Conservation (phyloP, 768 basidiomycete genomes). For the Daedaleopsis sinensis region DNA sequence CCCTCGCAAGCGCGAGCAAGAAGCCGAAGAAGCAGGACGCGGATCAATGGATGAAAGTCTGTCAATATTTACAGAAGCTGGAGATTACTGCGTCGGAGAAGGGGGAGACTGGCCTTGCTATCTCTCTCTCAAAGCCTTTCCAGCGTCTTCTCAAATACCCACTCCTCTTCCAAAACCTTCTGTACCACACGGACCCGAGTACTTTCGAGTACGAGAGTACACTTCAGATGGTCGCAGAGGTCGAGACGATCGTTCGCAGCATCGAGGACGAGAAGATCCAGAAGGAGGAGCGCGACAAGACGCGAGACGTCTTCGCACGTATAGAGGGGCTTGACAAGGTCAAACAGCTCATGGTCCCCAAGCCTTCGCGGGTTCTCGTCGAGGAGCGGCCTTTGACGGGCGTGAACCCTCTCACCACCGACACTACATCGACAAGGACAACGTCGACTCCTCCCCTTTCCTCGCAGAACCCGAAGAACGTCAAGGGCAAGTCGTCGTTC, state of each 20-base stretch:
- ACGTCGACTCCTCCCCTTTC: constrained; percentile 36
- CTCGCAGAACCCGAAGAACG: constrained; percentile 49
- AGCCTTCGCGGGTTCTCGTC: constrained; percentile 84
- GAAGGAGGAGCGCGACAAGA: constrained; percentile 94
- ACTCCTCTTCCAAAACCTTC: constrained; percentile 93
- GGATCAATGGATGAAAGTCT: constrained; percentile 77
- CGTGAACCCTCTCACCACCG: constrained; percentile 19
- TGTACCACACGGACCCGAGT: constrained; percentile 96
- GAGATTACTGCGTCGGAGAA: constrained; percentile 82
- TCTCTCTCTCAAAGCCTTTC: constrained; percentile 96
- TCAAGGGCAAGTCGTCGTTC: constrained; percentile 85
- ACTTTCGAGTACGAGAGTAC: constrained; percentile 98
- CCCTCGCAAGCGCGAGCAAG: constrained; percentile 61
- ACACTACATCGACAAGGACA: constrained; percentile 11
- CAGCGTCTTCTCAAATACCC: constrained; percentile 97
- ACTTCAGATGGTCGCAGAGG: constrained; percentile 94
- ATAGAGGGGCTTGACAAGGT: constrained; percentile 97
- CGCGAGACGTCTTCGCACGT: constrained; percentile 91
- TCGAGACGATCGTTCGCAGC: constrained; percentile 93
- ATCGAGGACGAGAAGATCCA: constrained; percentile 99
- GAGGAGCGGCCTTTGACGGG: constrained; percentile 68
- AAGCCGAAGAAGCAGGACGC: constrained; percentile 83
- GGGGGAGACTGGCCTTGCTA: constrained; percentile 93
- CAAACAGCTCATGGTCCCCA: constrained; percentile 88
- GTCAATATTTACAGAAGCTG: constrained; percentile 71